phyloP scores from a whole-genome alignment of 2,329 filamentous ascomycete genomes.

The Nemania sp. region DNA sequence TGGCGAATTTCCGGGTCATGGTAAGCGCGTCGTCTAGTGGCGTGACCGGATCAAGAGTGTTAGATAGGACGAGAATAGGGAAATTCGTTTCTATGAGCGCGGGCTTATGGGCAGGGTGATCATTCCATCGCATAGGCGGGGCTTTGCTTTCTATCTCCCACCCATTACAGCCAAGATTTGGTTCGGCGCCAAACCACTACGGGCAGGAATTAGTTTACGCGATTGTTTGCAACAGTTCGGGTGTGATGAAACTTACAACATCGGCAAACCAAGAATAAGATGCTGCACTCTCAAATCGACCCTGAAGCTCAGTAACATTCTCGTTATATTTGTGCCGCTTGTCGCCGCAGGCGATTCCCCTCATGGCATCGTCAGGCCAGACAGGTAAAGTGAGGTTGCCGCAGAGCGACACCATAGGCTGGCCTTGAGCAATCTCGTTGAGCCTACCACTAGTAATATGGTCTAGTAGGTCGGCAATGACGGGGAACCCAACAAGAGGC shows the following conservation, averaged over 20 bases:
- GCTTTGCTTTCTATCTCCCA: constrained; percentile 52
- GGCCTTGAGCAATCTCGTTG: constrained; percentile 20
- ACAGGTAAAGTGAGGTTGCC: constrained; percentile 41
- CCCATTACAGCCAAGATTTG: constrained; percentile 52
- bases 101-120: constrained; percentile 48
- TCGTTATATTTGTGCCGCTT: constrained; percentile 53
- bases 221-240: not conserved
- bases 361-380: constrained; percentile 48
- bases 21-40: constrained; percentile 61
- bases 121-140: constrained; percentile 50
- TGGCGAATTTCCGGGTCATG: constrained; percentile 54
- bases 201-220: constrained; percentile 28
- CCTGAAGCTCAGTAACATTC: constrained; percentile 46
- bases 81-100: constrained; percentile 58
- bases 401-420: constrained; percentile 40
- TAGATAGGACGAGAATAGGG: constrained; percentile 69
- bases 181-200: constrained; percentile 49
- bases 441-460: constrained; percentile 46
- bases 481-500: constrained; percentile 50
- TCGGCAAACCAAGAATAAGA: constrained; percentile 53
- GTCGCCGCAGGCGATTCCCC: constrained; percentile 53
- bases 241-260: constrained; percentile 46
- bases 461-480: constrained; percentile 52
- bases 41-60: constrained; percentile 70
- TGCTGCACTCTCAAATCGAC: constrained; percentile 49